A percentile compares a stretch with the other conserved stretches of the same genome.
phyloP scores from a whole-genome alignment of 371 early-diverging fungal genomes.

The Mortierella sp. region DNA sequence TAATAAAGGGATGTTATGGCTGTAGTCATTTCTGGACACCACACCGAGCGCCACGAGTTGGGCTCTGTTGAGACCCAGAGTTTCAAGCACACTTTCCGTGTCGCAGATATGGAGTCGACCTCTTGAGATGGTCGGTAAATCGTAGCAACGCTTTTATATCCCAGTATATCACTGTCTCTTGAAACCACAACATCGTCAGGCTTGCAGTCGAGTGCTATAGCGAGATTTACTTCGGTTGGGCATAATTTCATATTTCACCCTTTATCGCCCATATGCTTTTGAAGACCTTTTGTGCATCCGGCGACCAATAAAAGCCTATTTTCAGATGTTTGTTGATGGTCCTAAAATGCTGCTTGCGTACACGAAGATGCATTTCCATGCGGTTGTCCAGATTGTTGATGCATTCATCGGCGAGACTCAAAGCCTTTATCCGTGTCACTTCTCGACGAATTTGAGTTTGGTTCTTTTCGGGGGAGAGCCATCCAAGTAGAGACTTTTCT shows the following conservation, averaged over 20 bases:
- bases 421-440: neutral
- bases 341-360: constrained; percentile 3
- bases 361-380: neutral
- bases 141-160: neutral
- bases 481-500: constrained; percentile 5
- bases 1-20: neutral
- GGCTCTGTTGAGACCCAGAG: neutral
- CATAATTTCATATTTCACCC: neutral
- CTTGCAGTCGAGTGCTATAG: neutral
- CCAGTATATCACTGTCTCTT: constrained; percentile 9
- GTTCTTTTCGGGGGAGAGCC: neutral
- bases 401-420: neutral
- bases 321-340: constrained; percentile 3
- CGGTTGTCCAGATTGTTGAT: neutral
- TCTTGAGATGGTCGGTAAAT: constrained; percentile 1
- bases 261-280: neutral
- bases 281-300: neutral
- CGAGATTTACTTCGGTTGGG: neutral
- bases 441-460: neutral
- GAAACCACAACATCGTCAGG: neutral
- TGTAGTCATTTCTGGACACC: constrained; percentile 13
- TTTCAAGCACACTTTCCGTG: neutral
- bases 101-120: neutral
- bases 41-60: constrained; percentile 4
- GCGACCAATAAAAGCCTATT: neutral